Evolutionary conservation across 257 asterid genomes (phyloP).

Genomic region (Solanum phureja): DNA sequence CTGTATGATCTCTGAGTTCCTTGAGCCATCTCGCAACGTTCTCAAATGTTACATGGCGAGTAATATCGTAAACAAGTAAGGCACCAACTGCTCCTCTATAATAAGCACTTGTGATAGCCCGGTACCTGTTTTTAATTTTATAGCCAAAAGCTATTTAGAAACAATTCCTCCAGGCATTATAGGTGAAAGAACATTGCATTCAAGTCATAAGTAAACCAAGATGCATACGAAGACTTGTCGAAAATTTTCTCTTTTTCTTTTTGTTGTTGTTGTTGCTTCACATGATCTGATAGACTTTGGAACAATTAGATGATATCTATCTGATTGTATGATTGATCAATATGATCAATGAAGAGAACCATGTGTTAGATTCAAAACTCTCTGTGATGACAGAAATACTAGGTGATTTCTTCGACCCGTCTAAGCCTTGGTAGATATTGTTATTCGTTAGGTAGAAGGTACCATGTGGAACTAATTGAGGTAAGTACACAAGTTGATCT

Average conservation of each 20-base stretch:
- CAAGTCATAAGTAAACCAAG: background rate
- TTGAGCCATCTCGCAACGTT: slow-evolving; percentile 36
- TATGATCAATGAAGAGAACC: background rate
- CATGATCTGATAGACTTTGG: background rate
- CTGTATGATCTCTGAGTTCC: slow-evolving; percentile 43
- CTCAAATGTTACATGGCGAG: slow-evolving; percentile 31
- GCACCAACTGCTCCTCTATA: slow-evolving; percentile 44
- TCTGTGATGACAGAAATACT: background rate
- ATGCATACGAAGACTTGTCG: background rate
- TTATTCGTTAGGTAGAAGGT: background rate
- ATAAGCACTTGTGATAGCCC: slow-evolving; percentile 40
- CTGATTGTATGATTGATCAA: background rate
- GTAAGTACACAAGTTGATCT: background rate
- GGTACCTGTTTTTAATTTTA: slow-evolving; percentile 16
- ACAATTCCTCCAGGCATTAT: background rate
- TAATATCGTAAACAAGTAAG: slow-evolving; percentile 31
- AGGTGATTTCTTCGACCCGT: background rate
- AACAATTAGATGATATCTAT: background rate
- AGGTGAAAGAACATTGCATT: background rate
- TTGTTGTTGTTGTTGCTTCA: background rate
- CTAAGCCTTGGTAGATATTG: background rate
- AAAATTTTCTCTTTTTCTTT: background rate
- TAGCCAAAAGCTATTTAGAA: background rate
- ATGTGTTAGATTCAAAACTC: background rate
- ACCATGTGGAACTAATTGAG: background rate